Percentiles rank a stretch among this genome's conserved stretches.
phyloP scores from a whole-genome alignment of 805 yeast species.

The Henningerozyma blattae region DNA sequence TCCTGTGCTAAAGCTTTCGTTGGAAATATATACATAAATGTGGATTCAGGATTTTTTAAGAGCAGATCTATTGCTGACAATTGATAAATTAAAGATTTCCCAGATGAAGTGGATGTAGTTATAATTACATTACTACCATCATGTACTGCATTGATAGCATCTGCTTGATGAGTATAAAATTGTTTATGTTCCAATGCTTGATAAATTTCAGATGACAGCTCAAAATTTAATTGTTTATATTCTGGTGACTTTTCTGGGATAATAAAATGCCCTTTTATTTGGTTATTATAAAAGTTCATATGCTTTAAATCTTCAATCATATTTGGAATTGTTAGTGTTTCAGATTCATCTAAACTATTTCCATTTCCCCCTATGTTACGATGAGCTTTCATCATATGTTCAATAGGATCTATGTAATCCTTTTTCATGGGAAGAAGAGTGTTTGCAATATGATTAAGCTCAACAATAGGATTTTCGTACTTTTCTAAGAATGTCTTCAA shows the following conservation, averaged over 20 bases:
- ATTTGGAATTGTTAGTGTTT: constrained; percentile 30
- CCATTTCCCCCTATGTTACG: constrained; percentile 3
- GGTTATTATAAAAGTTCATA: constrained; percentile 45
- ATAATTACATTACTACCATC: constrained; percentile 61
- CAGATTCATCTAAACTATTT: constrained; percentile 11
- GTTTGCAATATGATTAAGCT: constrained; percentile 27
- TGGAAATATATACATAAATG: constrained; percentile 85
- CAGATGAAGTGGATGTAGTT: constrained; percentile 94
- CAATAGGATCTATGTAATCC: constrained; percentile 48
- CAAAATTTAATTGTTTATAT: constrained; percentile 31
- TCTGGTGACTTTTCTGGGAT: constrained; percentile 36
- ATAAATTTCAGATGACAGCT: constrained; percentile 38
- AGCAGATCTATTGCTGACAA: constrained; percentile 54
- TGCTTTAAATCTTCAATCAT: constrained; percentile 38
- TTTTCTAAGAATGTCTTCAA: constrained; percentile 26
- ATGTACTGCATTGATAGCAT: constrained; percentile 53
- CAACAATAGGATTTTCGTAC: constrained; percentile 30
- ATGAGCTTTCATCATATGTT: constrained; percentile 35
- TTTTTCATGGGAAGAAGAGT: constrained; percentile 36
- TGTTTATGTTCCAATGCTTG: constrained; percentile 38
- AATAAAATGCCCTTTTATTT: constrained; percentile 43
- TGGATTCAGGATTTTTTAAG: constrained; percentile 31
- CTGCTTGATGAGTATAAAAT: constrained; percentile 73
- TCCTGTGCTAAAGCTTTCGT: constrained; percentile 97
- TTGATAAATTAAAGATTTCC: constrained; percentile 88